These are phyloP conservation scores for Cadophora sp. DNA, from an alignment of 2,329 filamentous ascomycete species.

Conservation along the genomic window DNA sequence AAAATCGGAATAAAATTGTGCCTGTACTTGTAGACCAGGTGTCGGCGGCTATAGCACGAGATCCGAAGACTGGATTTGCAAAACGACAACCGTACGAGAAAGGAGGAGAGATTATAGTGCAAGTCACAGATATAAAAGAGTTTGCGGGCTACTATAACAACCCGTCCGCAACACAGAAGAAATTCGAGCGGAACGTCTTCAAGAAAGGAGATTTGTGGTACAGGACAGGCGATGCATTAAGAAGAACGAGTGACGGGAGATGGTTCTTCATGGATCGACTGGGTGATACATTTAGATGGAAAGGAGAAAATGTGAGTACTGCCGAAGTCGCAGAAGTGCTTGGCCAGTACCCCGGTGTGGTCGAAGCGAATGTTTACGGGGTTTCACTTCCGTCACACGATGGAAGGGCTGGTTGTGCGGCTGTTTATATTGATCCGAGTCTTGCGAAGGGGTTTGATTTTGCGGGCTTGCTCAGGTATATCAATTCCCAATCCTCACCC, in stretches of 20 bases:
- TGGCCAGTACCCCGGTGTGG: slow-evolving; percentile 62
- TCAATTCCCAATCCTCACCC: slow-evolving; percentile 1
- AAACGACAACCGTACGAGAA: slow-evolving; percentile 66
- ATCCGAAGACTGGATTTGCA: slow-evolving; percentile 72
- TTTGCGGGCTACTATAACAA: slow-evolving; percentile 76
- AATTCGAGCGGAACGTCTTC: slow-evolving; percentile 69
- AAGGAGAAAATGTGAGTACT: slow-evolving; percentile 72
- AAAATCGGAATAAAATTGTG: slow-evolving; percentile 61
- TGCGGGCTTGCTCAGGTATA: slow-evolving; percentile 59
- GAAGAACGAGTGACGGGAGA: slow-evolving; percentile 65
- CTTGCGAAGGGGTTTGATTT: slow-evolving; percentile 62
- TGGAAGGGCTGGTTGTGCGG: slow-evolving; percentile 71
- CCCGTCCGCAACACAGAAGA: slow-evolving; percentile 69
- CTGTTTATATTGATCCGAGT: slow-evolving; percentile 62
- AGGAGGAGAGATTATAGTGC: slow-evolving; percentile 79
- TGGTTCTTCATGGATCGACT: slow-evolving; percentile 75
- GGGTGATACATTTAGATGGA: slow-evolving; percentile 79
- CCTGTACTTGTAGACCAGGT: slow-evolving; percentile 74
- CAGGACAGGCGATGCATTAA: slow-evolving; percentile 70
- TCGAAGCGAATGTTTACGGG: slow-evolving; percentile 75
- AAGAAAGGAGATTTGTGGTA: slow-evolving; percentile 72
- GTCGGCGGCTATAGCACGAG: slow-evolving; percentile 69
- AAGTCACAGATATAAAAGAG: slow-evolving; percentile 58
- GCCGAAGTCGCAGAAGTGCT: slow-evolving; percentile 71
- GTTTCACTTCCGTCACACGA: slow-evolving; percentile 70